These are phyloP conservation scores for Cryptosporidium ryanae DNA, from an alignment of 169 alveolate genomes.

Conservation along the genomic window DNA sequence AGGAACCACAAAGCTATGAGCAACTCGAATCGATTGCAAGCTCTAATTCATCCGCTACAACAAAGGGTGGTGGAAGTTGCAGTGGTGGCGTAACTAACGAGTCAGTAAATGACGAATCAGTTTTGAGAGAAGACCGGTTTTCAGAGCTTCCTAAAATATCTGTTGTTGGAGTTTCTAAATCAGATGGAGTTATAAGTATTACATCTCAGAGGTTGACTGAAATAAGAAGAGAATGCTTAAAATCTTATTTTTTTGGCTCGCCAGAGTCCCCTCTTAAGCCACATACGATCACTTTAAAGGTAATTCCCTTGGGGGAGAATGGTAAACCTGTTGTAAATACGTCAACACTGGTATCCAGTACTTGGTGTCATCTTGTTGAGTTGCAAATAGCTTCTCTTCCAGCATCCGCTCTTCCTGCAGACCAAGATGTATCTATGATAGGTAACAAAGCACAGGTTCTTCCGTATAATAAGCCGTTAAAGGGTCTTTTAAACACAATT, in stretches of 20 bases:
- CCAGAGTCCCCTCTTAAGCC: conserved; percentile 70
- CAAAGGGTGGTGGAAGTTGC: background rate
- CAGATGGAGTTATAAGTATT: conserved; percentile 71
- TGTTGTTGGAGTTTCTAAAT: conserved; percentile 67
- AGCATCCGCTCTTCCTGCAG: conserved; percentile 74
- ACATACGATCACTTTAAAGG: conserved; percentile 60
- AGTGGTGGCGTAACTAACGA: background rate
- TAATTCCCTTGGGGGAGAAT: conserved; percentile 60
- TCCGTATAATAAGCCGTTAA: conserved; percentile 65
- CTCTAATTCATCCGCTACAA: background rate
- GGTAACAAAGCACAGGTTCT: conserved; percentile 55
- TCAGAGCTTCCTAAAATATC: conserved; percentile 45
- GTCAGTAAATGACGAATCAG: background rate
- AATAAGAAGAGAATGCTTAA: conserved; percentile 58
- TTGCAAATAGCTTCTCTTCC: conserved; percentile 62
- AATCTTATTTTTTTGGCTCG: conserved; percentile 58
- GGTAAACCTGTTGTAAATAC: conserved; percentile 45
- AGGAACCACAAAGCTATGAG: conserved; percentile 63
- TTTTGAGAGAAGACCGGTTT: background rate
- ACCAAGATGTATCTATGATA: conserved; percentile 73
- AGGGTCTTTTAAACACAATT: conserved; percentile 28
- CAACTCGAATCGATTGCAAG: background rate
- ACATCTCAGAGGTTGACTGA: conserved; percentile 70
- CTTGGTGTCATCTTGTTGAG: conserved; percentile 75
- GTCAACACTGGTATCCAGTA: conserved; percentile 32